These are phyloP conservation scores for Fomitiporia mediterranea DNA, from an alignment of 1,284 basidiomycete species.

Conservation along the genomic window DNA sequence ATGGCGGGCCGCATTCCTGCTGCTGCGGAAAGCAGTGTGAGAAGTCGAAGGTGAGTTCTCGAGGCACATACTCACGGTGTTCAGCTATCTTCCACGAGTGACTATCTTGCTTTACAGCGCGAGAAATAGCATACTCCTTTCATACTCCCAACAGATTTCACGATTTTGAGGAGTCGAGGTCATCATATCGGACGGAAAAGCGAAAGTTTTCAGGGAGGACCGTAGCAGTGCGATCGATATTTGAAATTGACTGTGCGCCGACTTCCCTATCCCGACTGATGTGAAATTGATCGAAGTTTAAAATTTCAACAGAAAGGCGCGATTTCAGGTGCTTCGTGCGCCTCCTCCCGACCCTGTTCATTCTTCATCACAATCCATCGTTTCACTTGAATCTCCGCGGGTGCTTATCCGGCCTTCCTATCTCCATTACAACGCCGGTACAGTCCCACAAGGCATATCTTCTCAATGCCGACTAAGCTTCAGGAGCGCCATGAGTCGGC, in stretches of 20 bases:
- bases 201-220: too few relatives aligned
- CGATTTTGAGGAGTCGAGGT: too few relatives aligned
- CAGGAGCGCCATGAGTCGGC: conserved; percentile 12
- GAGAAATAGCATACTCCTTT: too few relatives aligned
- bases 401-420: not conserved
- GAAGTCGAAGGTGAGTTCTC: not conserved
- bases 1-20: conserved; percentile 10
- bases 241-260: too few relatives aligned
- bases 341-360: not conserved
- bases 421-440: not conserved
- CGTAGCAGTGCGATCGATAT: too few relatives aligned
- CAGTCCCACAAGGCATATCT: not conserved
- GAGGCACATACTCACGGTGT: not conserved
- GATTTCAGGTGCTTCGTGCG: not conserved
- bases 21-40: conserved; percentile 13
- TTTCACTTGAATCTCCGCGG: not conserved
- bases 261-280: too few relatives aligned
- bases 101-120: too few relatives aligned
- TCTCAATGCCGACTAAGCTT: conserved; percentile 3
- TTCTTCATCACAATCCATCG: not conserved
- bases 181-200: too few relatives aligned
- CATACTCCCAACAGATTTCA: too few relatives aligned
- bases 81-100: not conserved
- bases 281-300: not conserved
- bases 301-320: too few relatives aligned